Base-by-base conservation (phyloP, 495 filamentous ascomycete genomes). In the Alectoria sarmentosa region DNA sequence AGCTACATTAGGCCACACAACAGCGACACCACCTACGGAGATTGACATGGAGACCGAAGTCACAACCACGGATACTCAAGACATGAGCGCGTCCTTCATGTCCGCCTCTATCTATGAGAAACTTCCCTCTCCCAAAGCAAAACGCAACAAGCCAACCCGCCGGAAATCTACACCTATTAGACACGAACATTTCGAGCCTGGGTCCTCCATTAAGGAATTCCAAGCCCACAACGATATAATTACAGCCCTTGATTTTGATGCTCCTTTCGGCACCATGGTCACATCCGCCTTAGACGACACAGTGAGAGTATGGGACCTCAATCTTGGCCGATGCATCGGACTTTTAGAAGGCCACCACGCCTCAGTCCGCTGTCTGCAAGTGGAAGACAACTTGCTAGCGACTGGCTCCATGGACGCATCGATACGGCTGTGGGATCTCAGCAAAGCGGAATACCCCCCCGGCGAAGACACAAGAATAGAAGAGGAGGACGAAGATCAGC, bases 101-200 rank as follows among this genome's bases (percentile, higher is more conserved):
- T 97, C 94, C 3, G 91, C 96, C 72, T 96, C 91, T 11, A 90
- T 99, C 67, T 99, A 97, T 71, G 88, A 93, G 70, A 98, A 97
- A 73, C 75, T 98, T 21, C 90, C 91, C 1, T 83, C 85, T 17
- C 76, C 83, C 36, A 86, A 82, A 63, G 76, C 82, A 37, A 83
- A 86, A 73, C 86, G 87, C 68, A 86, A 86, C 52, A 86, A 86
- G 65, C 85, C 83, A 34, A 42, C 67, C 79, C 77, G 82, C 67
- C 83, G 86, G 74, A 92, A 91, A 75, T 92, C 92, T 0, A 95
- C 93, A 87, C 91, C 94, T 30, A 90, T 98, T 63, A 79, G 97
- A 61, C 94, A 98, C 75, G 95, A 98, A 75, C 92, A 98, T 74
- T 89, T 97, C 71, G 85, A 93, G 67, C 90, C 94, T 2, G 94